Evolutionary conservation across 176 grass and related monocot species (phyloP).

Genomic region (Triticum monococcum): DNA sequence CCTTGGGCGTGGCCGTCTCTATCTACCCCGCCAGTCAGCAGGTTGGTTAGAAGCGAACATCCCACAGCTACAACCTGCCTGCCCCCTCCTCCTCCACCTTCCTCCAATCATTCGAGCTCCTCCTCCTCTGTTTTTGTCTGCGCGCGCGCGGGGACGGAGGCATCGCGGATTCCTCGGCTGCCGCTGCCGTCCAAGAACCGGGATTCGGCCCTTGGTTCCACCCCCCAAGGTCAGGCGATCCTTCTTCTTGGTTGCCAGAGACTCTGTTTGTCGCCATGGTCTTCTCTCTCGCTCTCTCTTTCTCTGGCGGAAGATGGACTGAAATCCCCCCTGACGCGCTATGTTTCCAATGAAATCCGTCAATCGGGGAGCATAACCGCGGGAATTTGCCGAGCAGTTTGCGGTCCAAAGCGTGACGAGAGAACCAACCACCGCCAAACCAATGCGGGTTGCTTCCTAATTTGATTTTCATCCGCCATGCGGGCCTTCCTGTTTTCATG

Average conservation of each 20-base stretch:
- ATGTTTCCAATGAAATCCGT: not conserved
- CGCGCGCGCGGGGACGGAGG: too few relatives aligned
- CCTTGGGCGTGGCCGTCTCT: too few relatives aligned
- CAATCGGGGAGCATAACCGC: not conserved
- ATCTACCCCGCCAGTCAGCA: not conserved
- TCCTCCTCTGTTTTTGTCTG: too few relatives aligned
- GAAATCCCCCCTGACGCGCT: not conserved
- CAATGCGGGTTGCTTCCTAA: not conserved
- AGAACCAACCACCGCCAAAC: not conserved
- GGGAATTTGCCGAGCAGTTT: not conserved
- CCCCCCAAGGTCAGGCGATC: constrained; percentile 10
- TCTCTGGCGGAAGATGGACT: not conserved
- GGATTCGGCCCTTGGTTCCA: not conserved
- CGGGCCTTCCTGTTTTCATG: too few relatives aligned
- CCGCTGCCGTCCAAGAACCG: not conserved
- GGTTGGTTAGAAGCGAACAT: not conserved
- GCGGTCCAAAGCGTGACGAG: not conserved
- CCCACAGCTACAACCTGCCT: constrained; percentile 15
- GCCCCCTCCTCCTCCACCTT: not conserved
- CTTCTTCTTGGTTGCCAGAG: not conserved
- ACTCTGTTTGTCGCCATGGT: not conserved
- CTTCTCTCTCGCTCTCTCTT: not conserved
- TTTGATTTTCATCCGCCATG: not conserved
- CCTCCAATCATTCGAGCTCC: not conserved
- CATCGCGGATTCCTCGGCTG: not conserved